Evolutionary conservation across 257 asterid species (phyloP), one percentile per base, ranked within the genome.

Genomic region (Fraxinus excelsior): DNA sequence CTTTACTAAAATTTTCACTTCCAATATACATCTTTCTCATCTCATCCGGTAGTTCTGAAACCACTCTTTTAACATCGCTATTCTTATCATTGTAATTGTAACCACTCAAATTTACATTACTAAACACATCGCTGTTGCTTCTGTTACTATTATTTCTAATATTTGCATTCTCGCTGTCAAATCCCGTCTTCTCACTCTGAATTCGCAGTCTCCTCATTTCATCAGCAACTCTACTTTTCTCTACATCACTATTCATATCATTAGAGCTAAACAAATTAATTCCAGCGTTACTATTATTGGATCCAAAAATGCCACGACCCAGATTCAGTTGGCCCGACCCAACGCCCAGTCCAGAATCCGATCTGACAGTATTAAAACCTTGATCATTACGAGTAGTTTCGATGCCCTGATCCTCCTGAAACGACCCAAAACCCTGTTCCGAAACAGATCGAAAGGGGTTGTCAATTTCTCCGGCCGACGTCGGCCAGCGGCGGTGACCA

Each of bases 11-110:
- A 77, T 80, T 80, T 56, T 86, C 83, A 18, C 84, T 83, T 40
- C 74, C 90, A 74, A 93, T 85, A 72, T 77, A 75, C 84, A 91
- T 71, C 85, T 83, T 88, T 72, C 90, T 82, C 81, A 91, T 80
- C 70, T 90, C 94, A 64, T 88, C 90, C 0, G 89, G 89, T 78
- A 91, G 82, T 72, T 85, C 91, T 71, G 87, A 86, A 70, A 76
- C 86, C 78, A 75, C 80, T 58, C 74, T 74, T 58, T 81, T 87
- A 34, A 76, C 80, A n/a, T 80, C 86, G 28, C 75, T 37, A 11
- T 29, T 46, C 66, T 58, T 76, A 40, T 58, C 66, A 58, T 56
- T 4, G 26, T n/a, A 4, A 8, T 56, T 56, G 65, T 51, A 56
- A 53, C 69, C 86, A 76, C 85, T 79, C 82, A 70, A 73, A 78